Base-by-base conservation (phyloP, 164 flowering plant species). In the Pachysandra terminalis region DNA sequence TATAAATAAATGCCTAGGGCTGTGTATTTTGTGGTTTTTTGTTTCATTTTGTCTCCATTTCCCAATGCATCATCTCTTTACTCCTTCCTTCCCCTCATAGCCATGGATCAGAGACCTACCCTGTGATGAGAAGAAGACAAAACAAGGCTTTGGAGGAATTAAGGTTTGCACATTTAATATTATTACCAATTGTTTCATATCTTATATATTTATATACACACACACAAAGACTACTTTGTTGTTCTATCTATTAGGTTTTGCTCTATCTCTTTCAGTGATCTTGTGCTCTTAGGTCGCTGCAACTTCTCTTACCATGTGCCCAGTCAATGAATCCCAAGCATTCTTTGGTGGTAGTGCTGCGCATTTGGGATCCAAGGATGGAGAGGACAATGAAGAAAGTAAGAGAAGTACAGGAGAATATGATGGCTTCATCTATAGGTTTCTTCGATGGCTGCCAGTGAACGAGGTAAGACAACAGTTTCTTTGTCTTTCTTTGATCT, bases 271-370 rank as follows among this genome's bases (percentile, higher is more conserved):
- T 63, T 57, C 45, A n/a, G n/a, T n/a, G n/a, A n/a, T n/a, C n/a
- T n/a, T n/a, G n/a, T n/a, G n/a, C n/a, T n/a, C n/a, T n/a, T n/a
- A 9, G 9, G 8, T 16, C 25, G 40, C 24, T 28, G 12, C 9
- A 12, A 60, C 48, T 22, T 19, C 51, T 14, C 54, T 15, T 63
- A 65, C 26, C 60, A 77, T 80, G 83, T 75, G 79, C 68, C 56
- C 79, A 22, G 57, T 65, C 19, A 55, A 56, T 57, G 79, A 68
- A 75, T 73, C 75, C 73, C 74, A 40, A 66, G 73, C 51, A 58
- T 52, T 27, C 45, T 41, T 68, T 71, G 60, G 66, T 73, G 69
- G 22, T 19, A 65, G 71, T 14, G 63, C n/a, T n/a, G n/a, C n/a
- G n/a, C n/a, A 61, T 57, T 41, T 70, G 61, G 32, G 60, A 9